Percentiles rank a stretch among this genome's conserved stretches.
These are phyloP conservation scores for Starmerella riodocensis DNA, from an alignment of 805 yeast species.

Conservation along the genomic window DNA sequence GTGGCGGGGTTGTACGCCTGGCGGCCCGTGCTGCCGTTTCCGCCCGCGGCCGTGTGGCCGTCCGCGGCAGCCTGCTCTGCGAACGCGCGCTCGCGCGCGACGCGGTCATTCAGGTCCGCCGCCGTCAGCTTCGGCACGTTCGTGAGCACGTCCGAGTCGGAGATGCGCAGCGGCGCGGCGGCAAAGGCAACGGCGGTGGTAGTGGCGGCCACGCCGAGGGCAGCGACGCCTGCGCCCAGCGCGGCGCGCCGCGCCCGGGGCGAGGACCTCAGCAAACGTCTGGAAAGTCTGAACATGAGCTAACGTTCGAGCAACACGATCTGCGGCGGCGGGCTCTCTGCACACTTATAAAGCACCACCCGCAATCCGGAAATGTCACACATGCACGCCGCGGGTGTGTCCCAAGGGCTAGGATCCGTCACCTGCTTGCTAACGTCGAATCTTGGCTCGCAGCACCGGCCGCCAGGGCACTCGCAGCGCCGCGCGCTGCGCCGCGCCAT, in stretches of 20 bases:
- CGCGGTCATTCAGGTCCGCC: not conserved
- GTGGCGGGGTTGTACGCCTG: constrained; percentile 79
- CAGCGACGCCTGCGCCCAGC: not conserved
- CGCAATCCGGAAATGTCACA: too few relatives aligned
- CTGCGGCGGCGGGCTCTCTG: too few relatives aligned
- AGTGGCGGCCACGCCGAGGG: constrained; percentile 5
- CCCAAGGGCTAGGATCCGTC: too few relatives aligned
- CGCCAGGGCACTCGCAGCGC: too few relatives aligned
- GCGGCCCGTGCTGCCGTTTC: not conserved
- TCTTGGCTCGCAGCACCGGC: too few relatives aligned
- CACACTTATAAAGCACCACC: too few relatives aligned
- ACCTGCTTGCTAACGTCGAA: too few relatives aligned
- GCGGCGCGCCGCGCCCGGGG: not conserved
- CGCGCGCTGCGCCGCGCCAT: too few relatives aligned
- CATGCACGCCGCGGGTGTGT: too few relatives aligned
- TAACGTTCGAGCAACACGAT: too few relatives aligned
- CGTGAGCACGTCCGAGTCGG: constrained; percentile 1
- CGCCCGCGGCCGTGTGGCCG: not conserved
- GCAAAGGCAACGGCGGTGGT: constrained; percentile 9
- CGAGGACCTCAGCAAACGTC: not conserved
- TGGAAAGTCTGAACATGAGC: constrained; percentile 3
- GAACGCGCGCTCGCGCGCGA: not conserved
- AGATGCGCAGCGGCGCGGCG: not conserved
- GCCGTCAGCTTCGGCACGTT: constrained; percentile 8
- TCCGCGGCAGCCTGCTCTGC: constrained; percentile 1